These are phyloP conservation scores for Filosporella fistucella DNA, from an alignment of 495 filamentous ascomycete genomes.

Conservation along the genomic window DNA sequence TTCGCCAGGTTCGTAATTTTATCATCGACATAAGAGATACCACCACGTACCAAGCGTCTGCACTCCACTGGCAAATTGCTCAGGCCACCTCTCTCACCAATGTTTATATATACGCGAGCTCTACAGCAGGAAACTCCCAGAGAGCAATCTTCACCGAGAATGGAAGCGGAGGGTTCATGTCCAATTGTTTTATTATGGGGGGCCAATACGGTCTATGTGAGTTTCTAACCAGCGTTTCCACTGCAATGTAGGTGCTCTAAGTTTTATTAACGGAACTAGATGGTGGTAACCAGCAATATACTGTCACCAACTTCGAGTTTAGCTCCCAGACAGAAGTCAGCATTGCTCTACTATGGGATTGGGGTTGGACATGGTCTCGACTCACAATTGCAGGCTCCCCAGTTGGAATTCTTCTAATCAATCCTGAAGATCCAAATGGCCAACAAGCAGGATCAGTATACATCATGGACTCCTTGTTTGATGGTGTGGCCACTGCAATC, in stretches of 20 bases:
- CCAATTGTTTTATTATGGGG: not conserved
- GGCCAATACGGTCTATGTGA: not conserved
- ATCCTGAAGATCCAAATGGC: not conserved
- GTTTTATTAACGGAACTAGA: slow-evolving; percentile 14
- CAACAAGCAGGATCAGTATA: slow-evolving; percentile 10
- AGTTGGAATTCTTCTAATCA: not conserved
- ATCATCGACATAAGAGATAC: slow-evolving; percentile 30
- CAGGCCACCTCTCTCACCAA: slow-evolving; percentile 40
- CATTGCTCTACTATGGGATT: slow-evolving; percentile 50
- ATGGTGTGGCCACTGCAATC: slow-evolving; percentile 1
- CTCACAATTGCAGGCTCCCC: not conserved
- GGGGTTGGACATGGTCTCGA: slow-evolving; percentile 48
- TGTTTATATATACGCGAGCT: slow-evolving; percentile 43
- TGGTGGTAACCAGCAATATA: slow-evolving; percentile 50
- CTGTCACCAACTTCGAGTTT: slow-evolving; percentile 42
- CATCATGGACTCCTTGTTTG: slow-evolving; percentile 6
- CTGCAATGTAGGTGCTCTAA: not conserved
- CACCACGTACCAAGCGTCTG: slow-evolving; percentile 11
- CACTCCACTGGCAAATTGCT: slow-evolving; percentile 37
- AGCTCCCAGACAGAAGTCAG: slow-evolving; percentile 38
- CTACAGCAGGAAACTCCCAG: slow-evolving; percentile 20
- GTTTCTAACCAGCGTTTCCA: not conserved
- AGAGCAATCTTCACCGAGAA: slow-evolving; percentile 60
- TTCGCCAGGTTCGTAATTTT: slow-evolving; percentile 33
- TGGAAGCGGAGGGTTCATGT: slow-evolving; percentile 32